A percentile compares a stretch with the other conserved stretches of the same genome.
These are phyloP conservation scores for Leucocoprinus sp. DNA, from an alignment of 768 basidiomycete species.

Conservation along the genomic window DNA sequence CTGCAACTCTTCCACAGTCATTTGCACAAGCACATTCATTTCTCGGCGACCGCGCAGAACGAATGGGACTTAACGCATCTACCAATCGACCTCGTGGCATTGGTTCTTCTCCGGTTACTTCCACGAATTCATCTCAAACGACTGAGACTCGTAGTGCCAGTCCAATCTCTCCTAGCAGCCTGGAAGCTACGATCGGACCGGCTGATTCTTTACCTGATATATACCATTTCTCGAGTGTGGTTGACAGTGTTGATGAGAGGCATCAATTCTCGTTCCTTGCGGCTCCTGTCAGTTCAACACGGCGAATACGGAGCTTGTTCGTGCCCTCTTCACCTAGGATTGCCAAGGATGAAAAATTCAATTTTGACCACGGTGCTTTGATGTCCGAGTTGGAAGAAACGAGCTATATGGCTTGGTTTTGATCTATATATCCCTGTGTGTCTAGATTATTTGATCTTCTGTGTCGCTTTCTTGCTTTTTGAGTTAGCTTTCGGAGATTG, in stretches of 20 bases:
- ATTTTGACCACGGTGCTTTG: slow-evolving; percentile 56
- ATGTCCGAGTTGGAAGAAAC: slow-evolving; percentile 48
- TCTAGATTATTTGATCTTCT: background rate
- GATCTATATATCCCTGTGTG: slow-evolving; percentile 11
- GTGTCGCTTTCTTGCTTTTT: slow-evolving; percentile 8
- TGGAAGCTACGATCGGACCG: background rate
- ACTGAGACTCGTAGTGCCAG: background rate
- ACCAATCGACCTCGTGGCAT: background rate
- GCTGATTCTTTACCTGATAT: slow-evolving; percentile 35
- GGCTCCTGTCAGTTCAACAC: background rate
- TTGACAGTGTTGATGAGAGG: slow-evolving; percentile 32
- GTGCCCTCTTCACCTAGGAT: slow-evolving; percentile 41
- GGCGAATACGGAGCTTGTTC: slow-evolving; percentile 31
- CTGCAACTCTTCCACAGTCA: slow-evolving; percentile 23
- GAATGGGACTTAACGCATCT: slow-evolving; percentile 16
- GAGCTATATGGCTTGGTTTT: slow-evolving; percentile 68
- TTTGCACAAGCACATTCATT: slow-evolving; percentile 28
- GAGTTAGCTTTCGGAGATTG: background rate
- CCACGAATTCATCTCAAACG: slow-evolving; percentile 3
- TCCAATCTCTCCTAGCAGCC: slow-evolving; percentile 1
- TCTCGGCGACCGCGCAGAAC: slow-evolving; percentile 27
- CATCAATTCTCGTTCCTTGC: slow-evolving; percentile 26
- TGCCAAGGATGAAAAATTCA: slow-evolving; percentile 44
- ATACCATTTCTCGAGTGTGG: slow-evolving; percentile 36
- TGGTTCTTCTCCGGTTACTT: background rate